Evolutionary conservation across 164 flowering plant species (phyloP), one percentile per base, ranked within the genome.

Genomic region (Sedum album): DNA sequence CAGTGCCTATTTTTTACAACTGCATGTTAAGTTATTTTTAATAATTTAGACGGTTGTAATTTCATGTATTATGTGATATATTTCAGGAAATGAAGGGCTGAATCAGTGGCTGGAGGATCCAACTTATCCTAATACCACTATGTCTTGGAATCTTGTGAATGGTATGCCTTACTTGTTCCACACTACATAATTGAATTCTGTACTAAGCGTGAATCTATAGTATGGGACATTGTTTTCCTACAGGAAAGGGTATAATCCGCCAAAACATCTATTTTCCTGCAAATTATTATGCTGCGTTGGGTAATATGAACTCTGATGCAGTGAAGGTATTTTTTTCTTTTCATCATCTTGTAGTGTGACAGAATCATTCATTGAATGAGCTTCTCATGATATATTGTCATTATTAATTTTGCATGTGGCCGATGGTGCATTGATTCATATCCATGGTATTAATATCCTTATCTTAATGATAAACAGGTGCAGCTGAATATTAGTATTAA

Each of bases 271-370:
- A 10, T 3, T 42, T 11, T 23, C 77, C 87, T 64, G 74, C 84
- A n/a, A 71, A 66, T 71, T 83, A 83, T 76, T 83, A 76, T 72
- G 71, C 82, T 28, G 85, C 83, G n/a, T 62, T 83, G 67, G 85
- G 82, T 28, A 83, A 83, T 70, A 64, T 78, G 68, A 72, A 82
- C 71, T 63, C 75, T 31, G 79, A 78, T 38, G 72, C 75, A 4
- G 75, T 73, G 23, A 72, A 78, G 83, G 86, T 83, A 79, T 71
- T 67, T 71, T 9, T 48, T 46, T 7, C 49, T 68, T 26, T 68
- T 20, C 7, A 21, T 67, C 31, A 57, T 57, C 33, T 6, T 57
- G 33, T 57, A 55, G 17, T 26, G 13, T 10, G 13, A 28, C 33
- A 57, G 23, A 11, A 30, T 69, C 31, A 31, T 25, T 18, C 13